Base-by-base conservation (phyloP, 345 rosid genomes). In the Carallia pectinifolia region DNA sequence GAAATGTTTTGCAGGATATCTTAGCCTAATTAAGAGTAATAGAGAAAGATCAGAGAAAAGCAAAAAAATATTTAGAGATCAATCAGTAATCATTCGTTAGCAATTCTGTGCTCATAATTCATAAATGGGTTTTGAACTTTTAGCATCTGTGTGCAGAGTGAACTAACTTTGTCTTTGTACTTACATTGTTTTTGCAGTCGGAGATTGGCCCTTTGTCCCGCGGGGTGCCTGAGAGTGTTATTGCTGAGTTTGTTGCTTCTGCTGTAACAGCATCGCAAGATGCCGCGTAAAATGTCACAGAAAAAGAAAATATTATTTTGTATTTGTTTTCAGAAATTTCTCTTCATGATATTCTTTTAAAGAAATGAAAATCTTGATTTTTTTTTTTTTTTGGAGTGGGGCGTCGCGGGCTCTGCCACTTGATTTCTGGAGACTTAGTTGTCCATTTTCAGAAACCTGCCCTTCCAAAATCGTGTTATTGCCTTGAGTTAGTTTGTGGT, bases 311-410 rank as follows among this genome's bases (percentile, higher is more conserved):
- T 19, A 4, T 18, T 9, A 7, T 61, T 62, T 39, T n/a, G 9
- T 52, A 65, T 56, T 36, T 53, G 8, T 67, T 50, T 73, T 58
- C 58, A 33, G 63, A 70, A 63, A 66, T 80, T 69, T 66, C 65
- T 37, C 56, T 13, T 69, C 62, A 4, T 71, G 58, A 81, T 71
- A 76, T 73, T 78, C 81, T 72, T 76, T 76, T 17, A 62, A 69
- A 67, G 64, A 67, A 73, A 62, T 55, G 53, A 64, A 69, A 31
- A 61, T 52, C 53, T 52, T 40, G 39, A 39, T 62, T 77, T 70
- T 44, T 44, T 44, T 40, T 1, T 0, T 44, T 44, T 44, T 0
- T 44, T 40, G 12, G 48, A 12, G 48, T 9, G 48, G 48, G 48
- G 48, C 4, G 73, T 59, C 61, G 69, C 63, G 58, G 72, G 73